These are phyloP conservation scores for Alternaria arborescens DNA, from an alignment of 2,329 filamentous ascomycete species.

Conservation along the genomic window DNA sequence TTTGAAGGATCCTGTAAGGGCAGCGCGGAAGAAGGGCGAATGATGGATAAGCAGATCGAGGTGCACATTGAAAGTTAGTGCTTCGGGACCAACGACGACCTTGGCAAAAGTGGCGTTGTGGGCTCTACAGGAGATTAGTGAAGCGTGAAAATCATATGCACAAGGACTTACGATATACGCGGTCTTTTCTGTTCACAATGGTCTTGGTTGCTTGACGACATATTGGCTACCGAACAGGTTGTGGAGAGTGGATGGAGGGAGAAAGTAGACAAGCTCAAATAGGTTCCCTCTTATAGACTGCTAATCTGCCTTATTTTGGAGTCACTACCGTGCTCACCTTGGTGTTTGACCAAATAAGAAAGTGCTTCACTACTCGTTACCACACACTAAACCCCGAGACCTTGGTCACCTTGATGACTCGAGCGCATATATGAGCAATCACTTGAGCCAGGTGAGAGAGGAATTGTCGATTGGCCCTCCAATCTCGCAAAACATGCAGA, in stretches of 20 bases:
- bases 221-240: not conserved
- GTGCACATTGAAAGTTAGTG: not conserved
- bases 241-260: not conserved
- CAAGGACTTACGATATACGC: not conserved
- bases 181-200: not conserved
- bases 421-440: not conserved
- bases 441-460: not conserved
- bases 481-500: not conserved
- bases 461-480: not conserved
- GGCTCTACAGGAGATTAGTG: not conserved
- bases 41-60: not conserved
- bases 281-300: not conserved
- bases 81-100: not conserved
- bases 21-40: slow-evolving; percentile 1
- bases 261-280: not conserved
- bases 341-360: not conserved
- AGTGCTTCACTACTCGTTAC: not conserved
- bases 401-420: not conserved
- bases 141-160: not conserved
- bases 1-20: not conserved
- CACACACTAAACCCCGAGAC: not conserved
- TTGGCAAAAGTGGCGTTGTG: not conserved
- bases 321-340: not conserved
- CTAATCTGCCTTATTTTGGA: not conserved
- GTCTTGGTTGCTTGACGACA: not conserved